These are phyloP conservation scores for Teunomyces cretensis DNA, from an alignment of 805 yeast species.

Conservation along the genomic window DNA sequence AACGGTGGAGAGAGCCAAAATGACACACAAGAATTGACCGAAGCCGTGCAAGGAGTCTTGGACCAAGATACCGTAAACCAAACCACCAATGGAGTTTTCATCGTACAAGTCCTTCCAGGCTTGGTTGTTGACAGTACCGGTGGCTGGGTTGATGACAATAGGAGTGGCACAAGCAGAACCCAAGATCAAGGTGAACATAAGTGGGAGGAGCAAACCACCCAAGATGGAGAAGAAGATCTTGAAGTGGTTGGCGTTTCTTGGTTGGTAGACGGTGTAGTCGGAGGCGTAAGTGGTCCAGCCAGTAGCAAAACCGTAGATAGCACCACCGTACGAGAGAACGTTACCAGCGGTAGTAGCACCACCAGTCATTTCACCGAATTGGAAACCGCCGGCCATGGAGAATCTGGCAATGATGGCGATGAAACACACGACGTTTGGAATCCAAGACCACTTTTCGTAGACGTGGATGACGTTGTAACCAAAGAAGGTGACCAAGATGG, in stretches of 20 bases:
- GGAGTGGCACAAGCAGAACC: conserved; percentile 89
- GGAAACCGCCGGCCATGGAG: conserved; percentile 63
- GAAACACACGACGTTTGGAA: conserved; percentile 74
- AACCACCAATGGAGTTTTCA: conserved; percentile 70
- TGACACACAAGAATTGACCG: conserved; percentile 85
- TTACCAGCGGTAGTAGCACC: conserved; percentile 73
- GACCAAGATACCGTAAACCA: conserved; percentile 75
- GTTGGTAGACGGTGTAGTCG: conserved; percentile 89
- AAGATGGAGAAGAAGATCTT: conserved; percentile 65
- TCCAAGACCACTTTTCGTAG: conserved; percentile 86
- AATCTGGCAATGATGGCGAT: conserved; percentile 78
- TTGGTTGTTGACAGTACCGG: conserved; percentile 53
- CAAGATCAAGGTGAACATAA: conserved; percentile 68
- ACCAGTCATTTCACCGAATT: conserved; percentile 28
- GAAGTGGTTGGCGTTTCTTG: conserved; percentile 54
- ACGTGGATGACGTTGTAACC: conserved; percentile 82
- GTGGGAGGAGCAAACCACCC: conserved; percentile 65
- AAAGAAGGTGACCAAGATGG: conserved; percentile 73
- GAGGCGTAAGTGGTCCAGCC: conserved; percentile 95
- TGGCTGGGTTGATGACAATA: conserved; percentile 40
- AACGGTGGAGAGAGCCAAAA: conserved; percentile 81
- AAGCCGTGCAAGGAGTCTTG: conserved; percentile 81
- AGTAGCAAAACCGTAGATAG: conserved; percentile 83
- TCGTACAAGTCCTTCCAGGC: conserved; percentile 52
- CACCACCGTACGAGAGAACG: conserved; percentile 79